Base-by-base conservation (phyloP, 345 rosid genomes). In the Zanthoxylum bungeanum region DNA sequence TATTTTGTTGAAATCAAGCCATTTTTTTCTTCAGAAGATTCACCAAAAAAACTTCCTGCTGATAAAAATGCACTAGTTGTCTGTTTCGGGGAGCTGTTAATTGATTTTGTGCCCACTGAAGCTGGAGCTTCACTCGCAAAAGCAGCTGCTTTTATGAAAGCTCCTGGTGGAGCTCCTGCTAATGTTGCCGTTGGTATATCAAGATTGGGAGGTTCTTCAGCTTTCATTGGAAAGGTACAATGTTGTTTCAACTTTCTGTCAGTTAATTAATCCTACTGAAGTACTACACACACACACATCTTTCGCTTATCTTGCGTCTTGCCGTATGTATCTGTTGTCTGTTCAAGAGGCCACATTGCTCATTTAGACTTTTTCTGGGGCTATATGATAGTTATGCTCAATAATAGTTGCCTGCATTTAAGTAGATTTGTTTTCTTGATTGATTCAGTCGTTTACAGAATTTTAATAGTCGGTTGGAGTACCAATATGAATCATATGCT, bases 91-190 rank as follows among this genome's bases (percentile, higher is more conserved):
- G 89, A 86, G 72, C 79, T 85, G 88, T 80, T 88, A 60, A 83
- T 88, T 7, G 91, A 86, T 75, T 85, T 86, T 34, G 84, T 86
- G 58, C 91, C 91, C 17, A 78, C 86, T 8, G 78, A 47, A 60
- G 74, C 76, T n/a, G 88, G 84, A 61, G 83, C 86, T 47, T 86
- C 93, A 36, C 84, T 88, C 30, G 82, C 93, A 0, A 79, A 85
- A 56, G 81, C 88, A 53, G 60, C 86, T 2, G 82, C 79, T 3
- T 86, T 83, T 64, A 76, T 71, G 81, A 86, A 77, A 79, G 90
- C 86, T 67, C 84, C 93, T 4, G 85, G 88, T 16, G 88, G 87
- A 46, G 91, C 86, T 50, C 93, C 90, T 22, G 87, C 93, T 39
- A 86, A 88, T 70, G 90, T 83, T 2, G 87, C 89, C 8, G 82